Evolutionary conservation across 129 eudicot species (phyloP).

Genomic region (Flaveria bidentis): DNA sequence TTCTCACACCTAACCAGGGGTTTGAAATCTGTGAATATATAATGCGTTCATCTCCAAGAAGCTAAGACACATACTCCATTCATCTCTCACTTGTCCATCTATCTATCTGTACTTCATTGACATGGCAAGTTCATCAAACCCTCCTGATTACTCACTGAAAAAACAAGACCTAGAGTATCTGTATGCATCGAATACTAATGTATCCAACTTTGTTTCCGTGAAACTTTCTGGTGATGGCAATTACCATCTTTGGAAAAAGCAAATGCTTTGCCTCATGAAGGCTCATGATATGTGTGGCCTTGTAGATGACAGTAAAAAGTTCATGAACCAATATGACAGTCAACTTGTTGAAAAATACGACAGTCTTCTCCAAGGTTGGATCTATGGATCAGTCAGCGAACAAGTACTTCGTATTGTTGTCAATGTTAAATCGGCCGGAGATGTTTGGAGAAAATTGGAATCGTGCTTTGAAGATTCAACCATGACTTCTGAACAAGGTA

Average conservation of each 20-base stretch:
- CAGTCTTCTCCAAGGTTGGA: slow-evolving; percentile 33
- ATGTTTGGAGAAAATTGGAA: slow-evolving; percentile 10
- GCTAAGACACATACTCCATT: too few species aligned
- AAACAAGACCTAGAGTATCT: too few species aligned
- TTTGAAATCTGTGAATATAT: too few species aligned
- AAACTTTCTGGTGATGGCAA: not conserved
- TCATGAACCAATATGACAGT: not conserved
- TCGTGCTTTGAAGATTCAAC: not conserved
- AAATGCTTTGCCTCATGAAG: slow-evolving; percentile 21
- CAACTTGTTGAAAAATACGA: not conserved
- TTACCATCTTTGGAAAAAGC: not conserved
- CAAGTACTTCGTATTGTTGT: slow-evolving; percentile 6
- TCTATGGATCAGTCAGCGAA: slow-evolving; percentile 8
- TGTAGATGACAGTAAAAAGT: not conserved
- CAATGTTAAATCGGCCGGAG: not conserved
- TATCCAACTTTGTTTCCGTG: slow-evolving; percentile 23
- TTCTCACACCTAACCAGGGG: too few species aligned
- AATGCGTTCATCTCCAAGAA: too few species aligned
- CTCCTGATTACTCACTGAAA: too few species aligned
- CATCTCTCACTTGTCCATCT: too few species aligned
- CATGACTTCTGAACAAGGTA: slow-evolving; percentile 14
- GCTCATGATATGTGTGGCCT: not conserved
- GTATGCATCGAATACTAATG: too few species aligned
- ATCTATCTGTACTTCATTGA: too few species aligned
- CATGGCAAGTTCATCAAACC: too few species aligned